Base-by-base conservation (phyloP, 176 grass and related monocot genomes). In the Zea mays region DNA sequence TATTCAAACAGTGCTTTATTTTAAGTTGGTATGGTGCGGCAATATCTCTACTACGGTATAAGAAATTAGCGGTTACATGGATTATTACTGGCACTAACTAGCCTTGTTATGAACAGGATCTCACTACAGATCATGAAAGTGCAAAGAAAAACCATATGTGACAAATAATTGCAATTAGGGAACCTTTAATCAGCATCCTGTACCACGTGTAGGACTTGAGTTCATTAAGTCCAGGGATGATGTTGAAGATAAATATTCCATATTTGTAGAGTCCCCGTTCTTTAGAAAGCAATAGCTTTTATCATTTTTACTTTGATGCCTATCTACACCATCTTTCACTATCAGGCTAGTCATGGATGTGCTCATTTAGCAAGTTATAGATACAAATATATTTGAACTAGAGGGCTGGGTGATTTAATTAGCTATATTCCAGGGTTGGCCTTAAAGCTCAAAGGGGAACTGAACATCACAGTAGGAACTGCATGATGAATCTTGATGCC, bases 241-340 rank as follows among this genome's bases (percentile, higher is more conserved):
- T 62, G 50, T 51, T 68, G 78, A 67, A 78, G 73, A 85, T 77
- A 82, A 81, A 85, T 85, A 85, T 89, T 85, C 72, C 50, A 73
- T 67, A 72, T 68, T 77, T 65, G 67, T 78, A 73, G 73, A 54
- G 72, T 81, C 50, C 45, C 69, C 62, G 50, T 85, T 77, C 67
- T 81, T 76, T 65, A 61, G 67, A 82, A 78, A 82, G 78, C 51
- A 64, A 85, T 59, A 39, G 65, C 42, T 67, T 82, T 89, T 81
- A 82, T 62, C 73, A 55, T 82, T 72, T 82, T 67, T 54, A 78
- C 67, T 82, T 73, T 73, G 73, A 73, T 82, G 67, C 71, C 78
- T 84, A 81, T 81, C 73, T 72, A 81, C 52, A 62, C 48, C 66
- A 66, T 41, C 60, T 78, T 60, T 89, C 87, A 1, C 54, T 73